A percentile compares a stretch with the other conserved stretches of the same genome.
Evolutionary conservation across 306 rosid genomes (phyloP).

Genomic region (Vicia villosa): DNA sequence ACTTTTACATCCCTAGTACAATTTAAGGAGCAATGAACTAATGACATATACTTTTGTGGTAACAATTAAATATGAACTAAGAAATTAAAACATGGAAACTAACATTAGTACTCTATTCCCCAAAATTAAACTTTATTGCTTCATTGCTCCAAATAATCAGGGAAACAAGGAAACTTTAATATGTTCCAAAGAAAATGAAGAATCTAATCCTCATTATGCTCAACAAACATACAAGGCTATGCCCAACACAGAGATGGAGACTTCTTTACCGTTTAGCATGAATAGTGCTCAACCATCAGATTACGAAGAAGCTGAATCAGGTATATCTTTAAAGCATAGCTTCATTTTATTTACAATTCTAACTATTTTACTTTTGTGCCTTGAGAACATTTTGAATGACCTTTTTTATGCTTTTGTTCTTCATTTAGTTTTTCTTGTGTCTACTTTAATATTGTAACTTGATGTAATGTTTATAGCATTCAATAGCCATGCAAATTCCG

Average conservation of each 20-base stretch:
- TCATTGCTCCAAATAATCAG: conserved; percentile 53
- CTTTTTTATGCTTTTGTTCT: conserved; percentile 10
- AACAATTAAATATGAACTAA: background rate
- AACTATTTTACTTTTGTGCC: conserved; percentile 1
- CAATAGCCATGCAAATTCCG: conserved; percentile 56
- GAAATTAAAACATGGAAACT: background rate
- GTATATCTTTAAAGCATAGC: conserved; percentile 39
- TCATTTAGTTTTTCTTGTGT: conserved; percentile 25
- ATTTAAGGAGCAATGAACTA: conserved; percentile 16
- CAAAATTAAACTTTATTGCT: background rate
- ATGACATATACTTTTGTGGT: background rate
- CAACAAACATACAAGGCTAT: conserved; percentile 41
- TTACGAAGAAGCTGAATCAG: conserved; percentile 83
- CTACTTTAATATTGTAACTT: conserved; percentile 23
- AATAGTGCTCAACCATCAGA: conserved; percentile 68
- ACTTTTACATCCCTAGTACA: background rate
- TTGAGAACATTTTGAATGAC: conserved; percentile 15
- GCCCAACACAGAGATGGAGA: conserved; percentile 52
- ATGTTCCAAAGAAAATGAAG: conserved; percentile 52
- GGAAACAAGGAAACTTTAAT: conserved; percentile 55
- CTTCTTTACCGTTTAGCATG: conserved; percentile 54
- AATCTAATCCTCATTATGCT: conserved; percentile 43
- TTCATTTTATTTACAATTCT: conserved; percentile 18
- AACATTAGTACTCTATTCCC: background rate
- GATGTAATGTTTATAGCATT: conserved; percentile 51